Conservation (phyloP, 192 early-diverging fungal species). For the Helicostylum pulchrum region DNA sequence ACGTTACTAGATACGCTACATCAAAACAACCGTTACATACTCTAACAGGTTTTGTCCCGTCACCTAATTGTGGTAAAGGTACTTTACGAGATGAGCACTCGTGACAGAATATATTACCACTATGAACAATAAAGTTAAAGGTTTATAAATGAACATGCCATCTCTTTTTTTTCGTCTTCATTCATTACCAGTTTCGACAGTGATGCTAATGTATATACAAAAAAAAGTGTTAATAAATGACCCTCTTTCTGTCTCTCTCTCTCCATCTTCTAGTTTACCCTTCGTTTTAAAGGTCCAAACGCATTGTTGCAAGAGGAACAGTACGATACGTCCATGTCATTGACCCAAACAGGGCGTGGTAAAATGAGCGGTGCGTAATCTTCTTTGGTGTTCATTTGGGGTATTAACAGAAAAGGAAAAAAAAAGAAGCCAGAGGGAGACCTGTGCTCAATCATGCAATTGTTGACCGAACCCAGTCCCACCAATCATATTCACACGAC, state of each 20-base stretch:
- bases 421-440: not conserved
- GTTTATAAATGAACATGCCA: not conserved
- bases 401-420: slow-evolving; percentile 7
- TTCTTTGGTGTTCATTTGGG: slow-evolving; percentile 1
- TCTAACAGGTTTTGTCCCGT: slow-evolving; percentile 46
- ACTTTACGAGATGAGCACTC: slow-evolving; percentile 50
- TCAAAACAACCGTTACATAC: slow-evolving; percentile 56
- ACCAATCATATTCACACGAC: not conserved
- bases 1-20: slow-evolving; percentile 54
- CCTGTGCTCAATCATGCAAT: not conserved
- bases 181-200: slow-evolving; percentile 54
- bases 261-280: slow-evolving; percentile 31
- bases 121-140: slow-evolving; percentile 15
- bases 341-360: slow-evolving; percentile 47
- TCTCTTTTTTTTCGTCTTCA: not conserved
- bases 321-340: slow-evolving; percentile 43
- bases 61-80: slow-evolving; percentile 53
- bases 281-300: slow-evolving; percentile 45
- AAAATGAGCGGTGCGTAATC: slow-evolving; percentile 42
- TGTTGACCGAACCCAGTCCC: not conserved
- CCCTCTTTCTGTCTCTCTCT: no score
- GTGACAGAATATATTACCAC: slow-evolving; percentile 57
- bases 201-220: slow-evolving; percentile 44
- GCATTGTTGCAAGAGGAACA: slow-evolving; percentile 40
- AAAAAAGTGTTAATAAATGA: not conserved